Percentiles rank a stretch among this genome's conserved stretches.
Evolutionary conservation across 208 protist species (phyloP).

Genomic region (Kentomonas sorsogonicus): DNA sequence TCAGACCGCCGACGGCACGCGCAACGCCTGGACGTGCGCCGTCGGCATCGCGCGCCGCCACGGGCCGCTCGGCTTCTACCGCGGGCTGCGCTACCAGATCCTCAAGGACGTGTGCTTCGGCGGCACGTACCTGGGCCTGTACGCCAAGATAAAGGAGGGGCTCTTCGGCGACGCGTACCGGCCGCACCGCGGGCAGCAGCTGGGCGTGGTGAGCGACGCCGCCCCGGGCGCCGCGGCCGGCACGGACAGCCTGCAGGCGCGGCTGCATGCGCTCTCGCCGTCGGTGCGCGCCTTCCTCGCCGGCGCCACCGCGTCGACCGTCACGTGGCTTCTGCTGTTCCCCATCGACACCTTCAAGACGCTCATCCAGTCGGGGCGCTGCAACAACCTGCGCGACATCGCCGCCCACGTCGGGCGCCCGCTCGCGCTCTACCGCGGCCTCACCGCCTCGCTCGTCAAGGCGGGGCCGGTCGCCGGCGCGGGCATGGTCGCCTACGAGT

Average conservation of each 20-base stretch:
- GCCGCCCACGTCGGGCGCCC: slow-evolving; percentile 25
- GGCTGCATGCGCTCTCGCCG: slow-evolving; percentile 4
- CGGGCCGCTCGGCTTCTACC: slow-evolving; percentile 70
- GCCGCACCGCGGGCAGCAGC: not conserved
- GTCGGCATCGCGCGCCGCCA: slow-evolving; percentile 43
- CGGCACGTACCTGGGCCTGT: slow-evolving; percentile 71
- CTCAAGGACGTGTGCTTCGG: slow-evolving; percentile 75
- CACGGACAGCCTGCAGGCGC: not conserved
- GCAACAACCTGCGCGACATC: slow-evolving; percentile 17
- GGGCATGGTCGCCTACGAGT: slow-evolving; percentile 77
- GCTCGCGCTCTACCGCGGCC: slow-evolving; percentile 47
- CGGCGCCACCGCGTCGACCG: slow-evolving; percentile 53
- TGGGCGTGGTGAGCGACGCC: not conserved
- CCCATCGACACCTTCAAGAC: slow-evolving; percentile 87
- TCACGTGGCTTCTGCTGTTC: slow-evolving; percentile 72
- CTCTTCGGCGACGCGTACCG: slow-evolving; percentile 3
- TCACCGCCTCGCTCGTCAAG: slow-evolving; percentile 61
- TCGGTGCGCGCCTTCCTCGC: slow-evolving; percentile 39
- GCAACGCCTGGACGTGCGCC: slow-evolving; percentile 76
- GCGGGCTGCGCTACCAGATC: slow-evolving; percentile 65
- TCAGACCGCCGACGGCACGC: slow-evolving; percentile 32
- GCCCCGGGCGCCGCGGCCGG: not conserved
- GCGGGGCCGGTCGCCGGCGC: slow-evolving; percentile 71
- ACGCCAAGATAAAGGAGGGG: slow-evolving; percentile 30
- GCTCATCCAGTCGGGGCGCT: slow-evolving; percentile 61